Conservation (phyloP, 2,329 filamentous ascomycete species). For the Cryphonectria carpinicola region DNA sequence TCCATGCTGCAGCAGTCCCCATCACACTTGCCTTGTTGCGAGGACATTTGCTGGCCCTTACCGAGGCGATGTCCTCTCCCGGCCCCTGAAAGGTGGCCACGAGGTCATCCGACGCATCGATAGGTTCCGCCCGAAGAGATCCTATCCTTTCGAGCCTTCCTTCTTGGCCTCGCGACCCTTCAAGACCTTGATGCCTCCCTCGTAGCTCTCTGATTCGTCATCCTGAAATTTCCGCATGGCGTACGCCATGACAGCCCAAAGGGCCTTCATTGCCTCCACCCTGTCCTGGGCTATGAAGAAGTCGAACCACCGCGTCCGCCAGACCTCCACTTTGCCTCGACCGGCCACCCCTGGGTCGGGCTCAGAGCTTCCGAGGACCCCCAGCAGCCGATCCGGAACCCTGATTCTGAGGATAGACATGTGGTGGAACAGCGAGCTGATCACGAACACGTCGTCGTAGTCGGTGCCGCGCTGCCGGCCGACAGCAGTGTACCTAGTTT, state of each 20-base stretch:
- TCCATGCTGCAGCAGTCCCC: background rate
- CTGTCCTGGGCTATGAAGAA: conserved; percentile 59
- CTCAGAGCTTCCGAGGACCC: conserved; percentile 53
- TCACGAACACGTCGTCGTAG: conserved; percentile 65
- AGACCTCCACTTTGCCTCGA: conserved; percentile 59
- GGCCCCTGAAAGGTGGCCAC: conserved; percentile 12
- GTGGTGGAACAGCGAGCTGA: conserved; percentile 66
- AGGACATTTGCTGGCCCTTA: background rate
- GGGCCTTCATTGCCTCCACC: conserved; percentile 57
- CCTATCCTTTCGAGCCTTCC: conserved; percentile 21
- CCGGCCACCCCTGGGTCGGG: conserved; percentile 39
- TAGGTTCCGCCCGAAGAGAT: conserved; percentile 2
- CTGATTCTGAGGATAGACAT: conserved; percentile 60
- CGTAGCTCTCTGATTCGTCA: conserved; percentile 31
- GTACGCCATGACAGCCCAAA: conserved; percentile 65
- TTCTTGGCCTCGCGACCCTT: conserved; percentile 36
- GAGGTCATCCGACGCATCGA: conserved; percentile 12
- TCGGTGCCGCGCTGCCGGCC: conserved; percentile 51
- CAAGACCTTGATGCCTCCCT: conserved; percentile 34
- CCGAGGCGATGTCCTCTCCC: background rate
- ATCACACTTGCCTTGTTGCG: background rate
- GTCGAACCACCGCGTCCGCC: conserved; percentile 65
- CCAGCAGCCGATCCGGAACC: conserved; percentile 58
- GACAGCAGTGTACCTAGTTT: conserved; percentile 61
- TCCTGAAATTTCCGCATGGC: conserved; percentile 54